Conservation (phyloP, 345 rosid genomes). For the Brassica rapa region DNA sequence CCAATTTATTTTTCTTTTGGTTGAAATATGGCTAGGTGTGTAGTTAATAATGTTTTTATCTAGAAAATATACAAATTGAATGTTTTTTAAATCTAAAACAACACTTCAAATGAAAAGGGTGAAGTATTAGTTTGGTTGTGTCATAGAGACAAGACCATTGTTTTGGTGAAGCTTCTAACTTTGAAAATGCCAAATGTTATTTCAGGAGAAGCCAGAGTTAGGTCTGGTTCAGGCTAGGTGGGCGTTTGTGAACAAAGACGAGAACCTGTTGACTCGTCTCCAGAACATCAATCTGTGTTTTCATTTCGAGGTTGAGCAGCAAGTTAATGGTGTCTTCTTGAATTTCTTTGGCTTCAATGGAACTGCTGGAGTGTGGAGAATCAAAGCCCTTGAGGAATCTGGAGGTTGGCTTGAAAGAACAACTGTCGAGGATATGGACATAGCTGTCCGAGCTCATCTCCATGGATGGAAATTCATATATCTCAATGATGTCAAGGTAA, state of each 20-base stretch:
- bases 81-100: too few species aligned
- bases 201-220: conserved; percentile 68
- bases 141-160: neutral
- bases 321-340: conserved; percentile 72
- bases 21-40: too few species aligned
- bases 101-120: neutral
- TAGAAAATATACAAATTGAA: too few species aligned
- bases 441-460: conserved; percentile 89
- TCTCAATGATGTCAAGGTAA: conserved; percentile 77
- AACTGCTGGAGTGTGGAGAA: conserved; percentile 90
- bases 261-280: conserved; percentile 79
- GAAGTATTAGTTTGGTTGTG: neutral
- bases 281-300: conserved; percentile 79
- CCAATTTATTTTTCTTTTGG: too few species aligned
- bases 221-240: conserved; percentile 84
- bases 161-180: conserved; percentile 10
- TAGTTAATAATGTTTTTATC: too few species aligned
- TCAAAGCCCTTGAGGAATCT: conserved; percentile 79
- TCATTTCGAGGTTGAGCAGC: conserved; percentile 86
- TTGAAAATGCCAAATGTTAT: neutral
- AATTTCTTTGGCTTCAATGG: conserved; percentile 90
- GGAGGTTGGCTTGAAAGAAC: conserved; percentile 96
- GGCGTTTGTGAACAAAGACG: conserved; percentile 81
- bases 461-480: conserved; percentile 83
- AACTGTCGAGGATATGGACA: conserved; percentile 87